Conservation (phyloP, 2,329 filamentous ascomycete genomes). For the Biscogniauxia sp. region DNA sequence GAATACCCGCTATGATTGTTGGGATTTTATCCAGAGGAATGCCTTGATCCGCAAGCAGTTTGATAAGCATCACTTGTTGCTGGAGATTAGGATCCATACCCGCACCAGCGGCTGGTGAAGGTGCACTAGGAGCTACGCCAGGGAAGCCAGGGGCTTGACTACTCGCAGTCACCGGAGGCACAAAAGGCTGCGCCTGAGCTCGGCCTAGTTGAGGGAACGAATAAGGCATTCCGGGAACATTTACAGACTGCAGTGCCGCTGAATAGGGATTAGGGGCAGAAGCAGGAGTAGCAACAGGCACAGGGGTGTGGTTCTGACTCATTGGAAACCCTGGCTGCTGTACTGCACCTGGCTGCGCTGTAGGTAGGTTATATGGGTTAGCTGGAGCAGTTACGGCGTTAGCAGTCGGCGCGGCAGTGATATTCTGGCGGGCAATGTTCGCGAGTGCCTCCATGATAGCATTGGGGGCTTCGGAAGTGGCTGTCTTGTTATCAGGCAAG, state of each 20-base stretch:
- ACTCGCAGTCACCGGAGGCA: conserved; percentile 34
- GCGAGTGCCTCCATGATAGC: conserved; percentile 77
- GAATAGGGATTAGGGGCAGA: conserved; percentile 36
- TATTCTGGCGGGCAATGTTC: conserved; percentile 76
- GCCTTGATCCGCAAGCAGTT: conserved; percentile 72
- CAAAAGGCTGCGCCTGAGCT: conserved; percentile 31
- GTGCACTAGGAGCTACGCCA: conserved; percentile 35
- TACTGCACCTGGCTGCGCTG: conserved; percentile 21
- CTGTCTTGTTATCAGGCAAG: conserved; percentile 29
- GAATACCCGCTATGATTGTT: conserved; percentile 53
- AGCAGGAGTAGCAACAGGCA: conserved; percentile 32
- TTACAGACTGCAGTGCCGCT: conserved; percentile 57
- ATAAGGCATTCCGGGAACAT: conserved; percentile 46
- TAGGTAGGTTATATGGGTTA: conserved; percentile 24
- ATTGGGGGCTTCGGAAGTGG: conserved; percentile 44
- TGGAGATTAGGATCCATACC: conserved; percentile 57
- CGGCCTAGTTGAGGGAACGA: conserved; percentile 45
- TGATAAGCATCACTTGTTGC: conserved; percentile 71
- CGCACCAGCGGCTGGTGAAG: conserved; percentile 34
- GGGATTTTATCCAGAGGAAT: conserved; percentile 76
- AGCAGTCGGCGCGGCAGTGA: conserved; percentile 44
- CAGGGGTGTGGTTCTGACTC: conserved; percentile 32
- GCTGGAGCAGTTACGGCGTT: conserved; percentile 39
- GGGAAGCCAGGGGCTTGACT: conserved; percentile 38
- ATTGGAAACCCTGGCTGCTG: conserved; percentile 24